A percentile compares a stretch with the other conserved stretches of the same genome.
Evolutionary conservation across 139 green algal genomes (phyloP).

Genomic region (Chlorella sp.): DNA sequence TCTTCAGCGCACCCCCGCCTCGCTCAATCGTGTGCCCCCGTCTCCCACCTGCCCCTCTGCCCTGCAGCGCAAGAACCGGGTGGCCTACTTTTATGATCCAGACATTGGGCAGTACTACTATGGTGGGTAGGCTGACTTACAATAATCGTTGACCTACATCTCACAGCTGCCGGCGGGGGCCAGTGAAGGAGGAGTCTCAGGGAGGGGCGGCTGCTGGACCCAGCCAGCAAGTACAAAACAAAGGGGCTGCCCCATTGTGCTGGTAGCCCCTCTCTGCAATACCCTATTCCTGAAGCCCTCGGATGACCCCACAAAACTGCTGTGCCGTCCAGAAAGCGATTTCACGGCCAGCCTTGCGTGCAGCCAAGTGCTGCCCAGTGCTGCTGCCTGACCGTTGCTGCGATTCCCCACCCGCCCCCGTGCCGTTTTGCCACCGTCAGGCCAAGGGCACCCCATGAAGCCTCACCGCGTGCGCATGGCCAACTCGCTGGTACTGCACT

Average conservation of each 20-base stretch:
- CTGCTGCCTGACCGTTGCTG: too few relatives aligned
- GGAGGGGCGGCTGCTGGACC: background rate
- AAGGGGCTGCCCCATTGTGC: background rate
- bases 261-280: background rate
- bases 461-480: conserved; percentile 95
- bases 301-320: too few relatives aligned
- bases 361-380: too few relatives aligned
- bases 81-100: conserved; percentile 95
- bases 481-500: conserved; percentile 92
- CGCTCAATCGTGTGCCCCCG: background rate
- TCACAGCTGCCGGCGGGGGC: too few relatives aligned
- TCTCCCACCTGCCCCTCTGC: background rate
- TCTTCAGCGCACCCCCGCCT: too few relatives aligned
- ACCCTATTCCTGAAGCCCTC: background rate
- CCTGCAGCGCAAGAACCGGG: conserved; percentile 54
- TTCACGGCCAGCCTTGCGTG: too few relatives aligned
- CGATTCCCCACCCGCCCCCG: background rate
- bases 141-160: background rate
- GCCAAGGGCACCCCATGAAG: conserved; percentile 91
- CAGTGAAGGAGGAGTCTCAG: too few relatives aligned
- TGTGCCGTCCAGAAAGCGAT: too few relatives aligned
- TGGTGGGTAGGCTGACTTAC: background rate
- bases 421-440: conserved; percentile 24
- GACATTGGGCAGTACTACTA: conserved; percentile 97
- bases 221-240: background rate